These are phyloP conservation scores for Schizonepeta tenuifolia DNA, from an alignment of 257 asterid species.

Conservation along the genomic window DNA sequence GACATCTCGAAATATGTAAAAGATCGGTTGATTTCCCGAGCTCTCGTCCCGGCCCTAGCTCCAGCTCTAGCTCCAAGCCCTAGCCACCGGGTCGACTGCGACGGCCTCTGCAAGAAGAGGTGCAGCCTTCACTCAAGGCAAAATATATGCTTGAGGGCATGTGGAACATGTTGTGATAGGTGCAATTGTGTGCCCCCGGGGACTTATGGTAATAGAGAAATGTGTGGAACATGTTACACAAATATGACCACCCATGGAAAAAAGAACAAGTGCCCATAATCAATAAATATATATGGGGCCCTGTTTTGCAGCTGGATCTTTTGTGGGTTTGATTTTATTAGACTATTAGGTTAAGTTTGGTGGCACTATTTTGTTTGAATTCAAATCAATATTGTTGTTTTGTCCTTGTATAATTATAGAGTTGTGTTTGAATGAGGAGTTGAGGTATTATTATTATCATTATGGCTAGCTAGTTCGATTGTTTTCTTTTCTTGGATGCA, in stretches of 20 bases:
- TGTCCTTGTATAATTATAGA: conserved; percentile 15
- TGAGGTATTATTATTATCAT: neutral
- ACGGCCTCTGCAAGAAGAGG: conserved; percentile 47
- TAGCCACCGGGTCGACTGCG: conserved; percentile 41
- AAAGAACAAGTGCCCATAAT: conserved; percentile 59
- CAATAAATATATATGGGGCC: conserved; percentile 3
- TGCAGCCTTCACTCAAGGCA: conserved; percentile 71
- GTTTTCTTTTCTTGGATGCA: neutral
- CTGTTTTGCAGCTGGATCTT: conserved; percentile 29
- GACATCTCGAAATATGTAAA: conserved; percentile 39
- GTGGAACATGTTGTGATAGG: conserved; percentile 65
- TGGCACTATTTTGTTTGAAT: conserved; percentile 21
- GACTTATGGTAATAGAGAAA: conserved; percentile 64
- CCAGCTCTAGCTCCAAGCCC: conserved; percentile 43
- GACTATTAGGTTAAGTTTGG: conserved; percentile 23
- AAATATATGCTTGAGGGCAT: conserved; percentile 54
- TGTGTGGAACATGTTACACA: conserved; percentile 66
- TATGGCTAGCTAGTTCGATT: neutral
- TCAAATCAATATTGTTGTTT: neutral
- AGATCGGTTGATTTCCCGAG: neutral
- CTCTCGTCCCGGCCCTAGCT: neutral
- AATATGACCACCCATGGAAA: conserved; percentile 64
- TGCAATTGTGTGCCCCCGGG: conserved; percentile 79
- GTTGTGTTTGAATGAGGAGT: conserved; percentile 11
- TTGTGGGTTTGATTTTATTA: neutral